Evolutionary conservation across 1,139 yeast genomes (phyloP).

Genomic region (Yamadazyma triangularis): DNA sequence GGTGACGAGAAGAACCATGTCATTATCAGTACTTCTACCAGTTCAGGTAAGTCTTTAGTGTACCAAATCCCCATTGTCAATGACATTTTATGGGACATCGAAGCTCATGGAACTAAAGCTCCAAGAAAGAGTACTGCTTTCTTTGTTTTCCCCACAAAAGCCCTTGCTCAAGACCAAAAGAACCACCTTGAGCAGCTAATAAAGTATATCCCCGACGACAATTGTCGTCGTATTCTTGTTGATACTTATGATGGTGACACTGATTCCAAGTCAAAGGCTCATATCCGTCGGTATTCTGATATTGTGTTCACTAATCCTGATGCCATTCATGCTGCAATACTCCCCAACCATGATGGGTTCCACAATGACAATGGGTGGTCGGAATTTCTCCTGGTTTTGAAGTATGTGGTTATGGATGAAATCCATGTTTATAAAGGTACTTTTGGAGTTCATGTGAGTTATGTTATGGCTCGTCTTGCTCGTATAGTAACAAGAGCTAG

Average conservation of each 20-base stretch:
- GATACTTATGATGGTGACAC: constrained; percentile 97
- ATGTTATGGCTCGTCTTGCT: constrained; percentile 68
- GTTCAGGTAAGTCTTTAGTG: constrained; percentile 90
- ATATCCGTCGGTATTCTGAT: constrained; percentile 58
- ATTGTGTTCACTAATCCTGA: constrained; percentile 94
- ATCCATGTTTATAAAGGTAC: constrained; percentile 85
- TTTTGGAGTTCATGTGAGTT: constrained; percentile 89
- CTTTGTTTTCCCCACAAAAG: constrained; percentile 93
- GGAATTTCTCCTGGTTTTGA: constrained; percentile 57
- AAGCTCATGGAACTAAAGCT: constrained; percentile 8
- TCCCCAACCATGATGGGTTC: constrained; percentile 58
- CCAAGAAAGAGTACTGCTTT: constrained; percentile 54
- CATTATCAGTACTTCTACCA: constrained; percentile 86
- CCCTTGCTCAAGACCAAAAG: constrained; percentile 94
- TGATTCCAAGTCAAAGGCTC: constrained; percentile 45
- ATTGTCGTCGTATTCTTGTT: constrained; percentile 35
- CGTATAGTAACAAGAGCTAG: constrained; percentile 12
- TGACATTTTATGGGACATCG: constrained; percentile 43
- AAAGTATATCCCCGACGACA: constrained; percentile 33
- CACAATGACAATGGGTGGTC: constrained; percentile 49
- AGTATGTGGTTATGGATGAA: constrained; percentile 82
- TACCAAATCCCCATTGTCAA: constrained; percentile 83
- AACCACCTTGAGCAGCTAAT: constrained; percentile 67
- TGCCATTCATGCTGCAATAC: constrained; percentile 77
- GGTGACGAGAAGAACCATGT: constrained; percentile 49